phyloP scores from a whole-genome alignment of 225 moss, liverwort and hornwort genomes.

The Physcomitrellopsis africana region DNA sequence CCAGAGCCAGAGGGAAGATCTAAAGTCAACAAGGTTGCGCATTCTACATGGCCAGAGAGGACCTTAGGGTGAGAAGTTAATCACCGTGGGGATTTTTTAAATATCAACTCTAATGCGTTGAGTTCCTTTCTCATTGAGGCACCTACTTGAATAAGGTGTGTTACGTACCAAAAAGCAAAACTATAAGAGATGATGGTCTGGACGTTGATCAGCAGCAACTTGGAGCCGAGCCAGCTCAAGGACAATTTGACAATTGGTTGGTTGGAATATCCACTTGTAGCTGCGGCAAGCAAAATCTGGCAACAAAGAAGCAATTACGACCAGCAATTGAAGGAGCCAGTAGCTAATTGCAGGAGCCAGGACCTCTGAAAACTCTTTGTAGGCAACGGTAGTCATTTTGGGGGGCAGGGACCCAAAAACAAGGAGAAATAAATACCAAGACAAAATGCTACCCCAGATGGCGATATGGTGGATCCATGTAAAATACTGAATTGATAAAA shows the following conservation, averaged over 20 bases:
- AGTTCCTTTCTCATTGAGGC: conserved; percentile 22
- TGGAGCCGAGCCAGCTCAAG: conserved; percentile 34
- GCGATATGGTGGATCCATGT: conserved; percentile 76
- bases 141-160: neutral
- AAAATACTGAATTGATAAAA: conserved; percentile 54
- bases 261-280: conserved; percentile 44
- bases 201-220: conserved; percentile 5
- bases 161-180: conserved; percentile 24
- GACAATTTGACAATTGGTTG: conserved; percentile 63
- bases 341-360: conserved; percentile 64
- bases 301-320: conserved; percentile 56
- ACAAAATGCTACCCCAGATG: conserved; percentile 75
- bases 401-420: conserved; percentile 54
- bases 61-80: neutral
- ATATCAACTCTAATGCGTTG: conserved; percentile 16
- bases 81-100: no score
- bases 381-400: conserved; percentile 55
- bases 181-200: conserved; percentile 37
- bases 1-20: neutral
- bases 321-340: conserved; percentile 69
- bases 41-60: conserved; percentile 14
- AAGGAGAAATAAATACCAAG: conserved; percentile 74
- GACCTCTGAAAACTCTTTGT: conserved; percentile 64
- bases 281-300: conserved; percentile 56
- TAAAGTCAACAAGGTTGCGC: neutral